Conservation (phyloP, 257 asterid genomes). For the Ballota nigra region DNA sequence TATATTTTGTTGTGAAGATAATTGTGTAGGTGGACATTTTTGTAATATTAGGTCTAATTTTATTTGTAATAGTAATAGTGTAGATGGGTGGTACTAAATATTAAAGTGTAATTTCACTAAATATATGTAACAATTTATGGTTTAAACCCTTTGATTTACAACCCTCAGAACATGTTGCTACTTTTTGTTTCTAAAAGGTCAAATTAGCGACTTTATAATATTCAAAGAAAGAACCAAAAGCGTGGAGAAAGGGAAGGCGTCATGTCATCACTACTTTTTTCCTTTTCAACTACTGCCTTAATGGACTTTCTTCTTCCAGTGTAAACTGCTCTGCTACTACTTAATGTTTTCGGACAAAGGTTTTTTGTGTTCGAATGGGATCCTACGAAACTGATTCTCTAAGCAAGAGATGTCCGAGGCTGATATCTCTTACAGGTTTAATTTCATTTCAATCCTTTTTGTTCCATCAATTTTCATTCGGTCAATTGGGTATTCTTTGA, state of each 20-base stretch:
- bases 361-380: constrained; percentile 10
- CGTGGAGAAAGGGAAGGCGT: neutral
- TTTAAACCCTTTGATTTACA: too few species aligned
- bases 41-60: too few species aligned
- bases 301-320: neutral
- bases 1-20: too few species aligned
- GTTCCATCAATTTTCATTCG: neutral
- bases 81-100: too few species aligned
- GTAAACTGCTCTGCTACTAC: neutral
- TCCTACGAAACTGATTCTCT: constrained; percentile 6
- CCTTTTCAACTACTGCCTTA: neutral
- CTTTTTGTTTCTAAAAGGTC: too few species aligned
- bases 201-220: neutral
- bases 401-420: constrained; percentile 55
- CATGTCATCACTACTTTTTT: neutral
- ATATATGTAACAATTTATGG: too few species aligned
- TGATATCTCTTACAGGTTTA: constrained; percentile 66
- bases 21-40: too few species aligned
- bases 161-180: too few species aligned
- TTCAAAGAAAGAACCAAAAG: neutral
- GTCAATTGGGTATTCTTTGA: neutral
- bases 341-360: constrained; percentile 1
- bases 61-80: too few species aligned
- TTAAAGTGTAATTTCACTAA: too few species aligned
- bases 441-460: neutral